phyloP scores from a whole-genome alignment of 1,284 basidiomycete genomes.

The Puccinia horiana region DNA sequence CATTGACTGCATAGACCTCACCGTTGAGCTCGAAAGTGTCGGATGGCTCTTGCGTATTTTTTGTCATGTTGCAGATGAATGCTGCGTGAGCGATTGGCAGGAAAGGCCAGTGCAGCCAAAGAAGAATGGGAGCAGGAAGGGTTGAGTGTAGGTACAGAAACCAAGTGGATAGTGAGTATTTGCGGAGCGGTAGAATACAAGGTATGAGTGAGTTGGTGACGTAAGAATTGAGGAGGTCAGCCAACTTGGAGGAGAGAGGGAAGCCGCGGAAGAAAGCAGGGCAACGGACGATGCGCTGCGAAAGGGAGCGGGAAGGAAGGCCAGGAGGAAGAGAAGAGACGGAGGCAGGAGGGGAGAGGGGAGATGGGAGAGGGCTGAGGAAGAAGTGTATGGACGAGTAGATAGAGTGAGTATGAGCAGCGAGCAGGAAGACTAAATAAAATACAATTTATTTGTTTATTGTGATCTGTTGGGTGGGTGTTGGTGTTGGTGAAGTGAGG shows the following conservation, averaged over 20 bases:
- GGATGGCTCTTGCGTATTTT: constrained; percentile 7
- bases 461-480: too few relatives aligned
- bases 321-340: background rate
- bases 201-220: background rate
- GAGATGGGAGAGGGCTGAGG: background rate
- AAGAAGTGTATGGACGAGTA: too few relatives aligned
- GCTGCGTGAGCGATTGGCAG: background rate
- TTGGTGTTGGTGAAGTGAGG: too few relatives aligned
- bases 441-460: too few relatives aligned
- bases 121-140: background rate
- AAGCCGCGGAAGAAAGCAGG: constrained; percentile 11
- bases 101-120: background rate
- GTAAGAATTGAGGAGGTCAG: background rate
- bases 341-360: background rate
- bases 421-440: too few relatives aligned
- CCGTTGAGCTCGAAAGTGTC: constrained; percentile 43
- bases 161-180: background rate
- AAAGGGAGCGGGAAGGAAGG: background rate
- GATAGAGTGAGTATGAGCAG: background rate
- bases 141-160: background rate
- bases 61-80: constrained; percentile 21
- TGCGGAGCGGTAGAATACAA: background rate
- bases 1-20: constrained; percentile 43
- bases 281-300: background rate
- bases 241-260: background rate